These are phyloP conservation scores for Simmondsia chinensis DNA, from an alignment of 148 eudicot species.

Conservation along the genomic window DNA sequence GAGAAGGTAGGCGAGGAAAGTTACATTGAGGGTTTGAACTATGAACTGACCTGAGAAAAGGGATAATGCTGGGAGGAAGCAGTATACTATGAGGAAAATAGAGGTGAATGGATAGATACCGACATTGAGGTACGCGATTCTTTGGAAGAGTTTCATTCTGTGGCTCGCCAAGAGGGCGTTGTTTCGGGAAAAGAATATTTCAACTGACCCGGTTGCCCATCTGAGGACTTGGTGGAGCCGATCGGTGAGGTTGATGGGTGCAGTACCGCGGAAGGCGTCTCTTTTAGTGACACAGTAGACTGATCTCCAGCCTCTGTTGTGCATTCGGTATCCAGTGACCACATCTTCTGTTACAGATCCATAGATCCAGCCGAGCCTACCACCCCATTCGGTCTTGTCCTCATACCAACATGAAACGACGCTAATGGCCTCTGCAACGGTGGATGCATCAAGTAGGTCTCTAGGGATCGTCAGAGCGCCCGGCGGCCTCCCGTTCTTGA, in stretches of 20 bases:
- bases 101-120: slow-evolving; percentile 97
- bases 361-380: slow-evolving; percentile 89
- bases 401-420: slow-evolving; percentile 93
- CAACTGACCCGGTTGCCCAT: slow-evolving; percentile 97
- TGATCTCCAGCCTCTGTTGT: slow-evolving; percentile 89
- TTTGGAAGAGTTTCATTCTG: slow-evolving; percentile 63
- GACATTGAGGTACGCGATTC: slow-evolving; percentile 79
- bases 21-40: slow-evolving; percentile 57
- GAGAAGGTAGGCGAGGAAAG: slow-evolving; percentile 72
- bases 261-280: slow-evolving; percentile 92
- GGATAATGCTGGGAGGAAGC: slow-evolving; percentile 90
- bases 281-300: slow-evolving; percentile 83
- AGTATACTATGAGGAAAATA: slow-evolving; percentile 76
- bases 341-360: slow-evolving; percentile 97
- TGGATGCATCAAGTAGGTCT: slow-evolving; percentile 78
- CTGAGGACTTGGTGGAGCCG: slow-evolving; percentile 93
- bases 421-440: slow-evolving; percentile 87
- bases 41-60: slow-evolving; percentile 92
- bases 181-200: slow-evolving; percentile 90
- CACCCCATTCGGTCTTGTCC: slow-evolving; percentile 95
- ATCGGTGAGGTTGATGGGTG: slow-evolving; percentile 89
- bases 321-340: slow-evolving; percentile 91
- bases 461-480: slow-evolving; percentile 86
- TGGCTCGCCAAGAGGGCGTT: slow-evolving; percentile 74
- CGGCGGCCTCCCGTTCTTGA: slow-evolving; percentile 76